A percentile compares a stretch with the other conserved stretches of the same genome.
These are phyloP conservation scores for Raphanus sativus DNA, from an alignment of 345 rosid genomes.

Conservation along the genomic window DNA sequence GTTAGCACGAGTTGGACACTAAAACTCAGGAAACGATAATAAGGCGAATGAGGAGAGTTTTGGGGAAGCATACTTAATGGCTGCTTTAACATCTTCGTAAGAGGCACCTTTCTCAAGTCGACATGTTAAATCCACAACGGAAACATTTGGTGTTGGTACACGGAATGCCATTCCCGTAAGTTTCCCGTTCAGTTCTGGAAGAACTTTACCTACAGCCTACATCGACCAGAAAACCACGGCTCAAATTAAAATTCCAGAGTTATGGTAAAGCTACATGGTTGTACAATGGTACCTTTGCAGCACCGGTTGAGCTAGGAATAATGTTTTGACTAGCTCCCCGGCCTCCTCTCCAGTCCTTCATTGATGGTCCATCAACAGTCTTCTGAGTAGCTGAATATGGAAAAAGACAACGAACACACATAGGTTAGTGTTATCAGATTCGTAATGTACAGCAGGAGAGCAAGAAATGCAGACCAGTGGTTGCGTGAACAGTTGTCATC, in stretches of 20 bases:
- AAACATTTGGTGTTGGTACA: constrained; percentile 93
- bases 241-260: too few relatives aligned
- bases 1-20: not conserved
- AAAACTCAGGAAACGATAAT: not conserved
- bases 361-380: constrained; percentile 97
- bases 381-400: constrained; percentile 84
- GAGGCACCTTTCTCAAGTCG: constrained; percentile 93
- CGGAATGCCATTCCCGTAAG: constrained; percentile 99
- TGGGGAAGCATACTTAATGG: constrained; percentile 58
- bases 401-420: constrained; percentile 12
- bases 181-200: constrained; percentile 94
- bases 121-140: constrained; percentile 97
- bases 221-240: not conserved
- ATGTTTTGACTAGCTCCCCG: constrained; percentile 97
- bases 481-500: constrained; percentile 99
- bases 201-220: constrained; percentile 99
- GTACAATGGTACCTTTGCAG: constrained; percentile 69
- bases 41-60: not conserved
- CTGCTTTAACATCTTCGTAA: constrained; percentile 92
- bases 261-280: too few relatives aligned
- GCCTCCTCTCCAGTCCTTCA: constrained; percentile 99
- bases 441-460: constrained; percentile 4
- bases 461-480: constrained; percentile 62
- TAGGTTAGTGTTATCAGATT: constrained; percentile 10
- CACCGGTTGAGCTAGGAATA: constrained; percentile 99